These are phyloP conservation scores for Phytophthora europaea DNA, from an alignment of 352 stramenopile species.

Conservation along the genomic window DNA sequence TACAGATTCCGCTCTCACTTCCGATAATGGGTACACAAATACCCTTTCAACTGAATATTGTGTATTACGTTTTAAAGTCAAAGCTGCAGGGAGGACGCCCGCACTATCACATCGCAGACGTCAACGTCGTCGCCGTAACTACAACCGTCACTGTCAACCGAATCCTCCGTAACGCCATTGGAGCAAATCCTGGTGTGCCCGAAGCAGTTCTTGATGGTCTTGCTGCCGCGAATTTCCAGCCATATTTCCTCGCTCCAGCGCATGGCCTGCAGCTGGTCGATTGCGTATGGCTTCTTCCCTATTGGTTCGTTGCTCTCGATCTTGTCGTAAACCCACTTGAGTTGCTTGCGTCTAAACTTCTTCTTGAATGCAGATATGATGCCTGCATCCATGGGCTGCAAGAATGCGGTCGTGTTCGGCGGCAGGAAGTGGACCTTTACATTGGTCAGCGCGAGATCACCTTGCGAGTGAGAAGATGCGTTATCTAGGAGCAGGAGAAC, in stretches of 20 bases:
- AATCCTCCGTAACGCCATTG: neutral
- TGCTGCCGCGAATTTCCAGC: neutral
- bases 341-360: neutral
- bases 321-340: neutral
- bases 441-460: neutral
- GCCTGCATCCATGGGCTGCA: neutral
- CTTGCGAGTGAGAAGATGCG: slow-evolving; percentile 3
- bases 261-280: neutral
- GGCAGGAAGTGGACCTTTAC: neutral
- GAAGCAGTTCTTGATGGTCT: neutral
- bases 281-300: neutral
- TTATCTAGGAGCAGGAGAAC: slow-evolving; percentile 8
- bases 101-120: neutral
- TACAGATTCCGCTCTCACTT: neutral
- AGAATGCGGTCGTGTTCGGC: neutral
- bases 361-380: neutral
- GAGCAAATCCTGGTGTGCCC: neutral
- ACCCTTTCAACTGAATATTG: neutral
- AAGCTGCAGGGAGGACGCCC: neutral
- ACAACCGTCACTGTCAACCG: neutral
- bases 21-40: neutral
- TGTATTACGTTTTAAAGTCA: neutral
- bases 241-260: neutral
- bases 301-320: neutral
- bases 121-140: neutral